These are phyloP conservation scores for Hygrophoropsis aurantiaca DNA, from an alignment of 768 basidiomycete species.

Conservation along the genomic window DNA sequence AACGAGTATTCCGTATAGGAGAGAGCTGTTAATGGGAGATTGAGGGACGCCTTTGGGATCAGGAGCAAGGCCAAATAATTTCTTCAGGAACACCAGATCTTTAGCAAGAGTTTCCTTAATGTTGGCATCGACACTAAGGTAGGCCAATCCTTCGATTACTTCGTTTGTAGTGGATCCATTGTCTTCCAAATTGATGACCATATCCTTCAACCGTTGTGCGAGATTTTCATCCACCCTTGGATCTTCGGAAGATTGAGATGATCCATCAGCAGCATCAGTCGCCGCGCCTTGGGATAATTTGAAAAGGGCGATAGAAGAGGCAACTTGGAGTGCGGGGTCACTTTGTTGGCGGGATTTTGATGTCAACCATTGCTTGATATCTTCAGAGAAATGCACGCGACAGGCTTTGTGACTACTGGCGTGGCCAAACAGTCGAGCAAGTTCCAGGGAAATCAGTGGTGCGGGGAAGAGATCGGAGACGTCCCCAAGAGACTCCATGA, in stretches of 20 bases:
- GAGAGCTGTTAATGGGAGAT: constrained; percentile 42
- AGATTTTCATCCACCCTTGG: constrained; percentile 41
- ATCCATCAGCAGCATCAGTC: constrained; percentile 41
- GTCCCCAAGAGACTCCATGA: constrained; percentile 66
- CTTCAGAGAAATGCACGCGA: constrained; percentile 56
- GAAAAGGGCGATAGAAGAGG: constrained; percentile 72
- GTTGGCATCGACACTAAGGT: constrained; percentile 63
- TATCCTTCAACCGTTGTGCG: constrained; percentile 53
- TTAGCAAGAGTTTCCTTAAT: constrained; percentile 64
- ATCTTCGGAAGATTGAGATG: constrained; percentile 5
- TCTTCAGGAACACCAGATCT: constrained; percentile 52
- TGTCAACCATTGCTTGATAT: constrained; percentile 69
- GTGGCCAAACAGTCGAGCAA: constrained; percentile 75
- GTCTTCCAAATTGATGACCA: constrained; percentile 42
- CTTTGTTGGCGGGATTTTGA: constrained; percentile 47
- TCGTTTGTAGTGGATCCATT: constrained; percentile 51
- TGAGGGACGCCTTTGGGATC: constrained; percentile 37
- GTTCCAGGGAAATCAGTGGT: constrained; percentile 48
- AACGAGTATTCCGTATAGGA: constrained; percentile 76
- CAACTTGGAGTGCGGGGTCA: constrained; percentile 50
- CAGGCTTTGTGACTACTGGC: constrained; percentile 75
- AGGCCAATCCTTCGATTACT: constrained; percentile 83
- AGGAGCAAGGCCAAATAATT: constrained; percentile 59
- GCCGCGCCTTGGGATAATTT: constrained; percentile 68
- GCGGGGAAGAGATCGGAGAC: constrained; percentile 64